Evolutionary conservation across 2,329 filamentous ascomycete genomes (phyloP).

Genomic region (Pseudogymnoascus sp.): DNA sequence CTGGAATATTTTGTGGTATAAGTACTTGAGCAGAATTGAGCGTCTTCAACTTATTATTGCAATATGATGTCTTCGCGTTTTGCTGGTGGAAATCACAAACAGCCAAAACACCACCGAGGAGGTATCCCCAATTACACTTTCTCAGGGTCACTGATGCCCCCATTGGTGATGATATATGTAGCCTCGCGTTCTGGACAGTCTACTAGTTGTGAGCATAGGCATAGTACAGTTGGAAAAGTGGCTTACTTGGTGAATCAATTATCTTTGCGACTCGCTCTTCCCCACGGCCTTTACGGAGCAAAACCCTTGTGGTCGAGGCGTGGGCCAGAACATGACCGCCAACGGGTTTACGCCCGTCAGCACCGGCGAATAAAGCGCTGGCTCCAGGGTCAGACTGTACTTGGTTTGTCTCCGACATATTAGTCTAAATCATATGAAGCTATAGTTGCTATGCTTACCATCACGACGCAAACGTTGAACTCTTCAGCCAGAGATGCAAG

Average conservation of each 20-base stretch:
- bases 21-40: conserved; percentile 4
- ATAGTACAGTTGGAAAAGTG: neutral
- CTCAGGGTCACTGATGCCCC: conserved; percentile 59
- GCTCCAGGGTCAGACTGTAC: conserved; percentile 63
- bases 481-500: conserved; percentile 59
- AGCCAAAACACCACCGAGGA: neutral
- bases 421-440: conserved; percentile 1
- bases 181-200: conserved; percentile 62
- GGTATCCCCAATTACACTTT: conserved; percentile 40
- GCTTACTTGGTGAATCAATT: conserved; percentile 53
- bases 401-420: conserved; percentile 51
- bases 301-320: conserved; percentile 56
- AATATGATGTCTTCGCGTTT: neutral
- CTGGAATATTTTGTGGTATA: conserved; percentile 11
- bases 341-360: conserved; percentile 58
- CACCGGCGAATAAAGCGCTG: conserved; percentile 56
- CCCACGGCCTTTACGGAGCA: conserved; percentile 59
- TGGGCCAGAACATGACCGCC: conserved; percentile 62
- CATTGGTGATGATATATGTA: conserved; percentile 61
- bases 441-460: conserved; percentile 34
- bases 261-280: conserved; percentile 64
- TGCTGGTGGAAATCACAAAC: neutral
- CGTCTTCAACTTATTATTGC: conserved; percentile 2
- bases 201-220: conserved; percentile 23
- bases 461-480: conserved; percentile 57